phyloP scores from a whole-genome alignment of 495 filamentous ascomycete genomes.

The Neurospora sp. region DNA sequence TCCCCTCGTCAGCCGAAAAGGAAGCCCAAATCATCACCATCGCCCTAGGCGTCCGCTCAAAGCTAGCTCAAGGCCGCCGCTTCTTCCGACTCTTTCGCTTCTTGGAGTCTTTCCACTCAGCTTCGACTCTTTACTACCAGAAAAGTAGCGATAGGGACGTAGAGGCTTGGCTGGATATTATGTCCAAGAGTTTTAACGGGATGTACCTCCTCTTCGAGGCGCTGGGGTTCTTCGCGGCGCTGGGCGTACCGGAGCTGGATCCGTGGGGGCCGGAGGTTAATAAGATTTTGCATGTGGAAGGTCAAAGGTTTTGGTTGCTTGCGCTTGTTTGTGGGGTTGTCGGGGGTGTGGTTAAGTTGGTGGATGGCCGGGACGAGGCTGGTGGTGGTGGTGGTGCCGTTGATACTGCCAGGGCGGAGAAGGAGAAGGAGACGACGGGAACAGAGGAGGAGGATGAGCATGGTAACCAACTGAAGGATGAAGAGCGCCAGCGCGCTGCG shows the following conservation, averaged over 20 bases:
- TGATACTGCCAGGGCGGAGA: conserved; percentile 1
- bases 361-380: conserved; percentile 6
- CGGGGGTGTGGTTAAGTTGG: conserved; percentile 15
- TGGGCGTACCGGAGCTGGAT: conserved; percentile 39
- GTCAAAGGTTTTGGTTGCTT: conserved; percentile 57
- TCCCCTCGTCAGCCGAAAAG: not conserved
- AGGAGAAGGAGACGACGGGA: not conserved
- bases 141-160: no score
- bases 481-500: not conserved
- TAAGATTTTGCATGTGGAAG: conserved; percentile 33
- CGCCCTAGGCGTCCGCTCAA: conserved; percentile 19
- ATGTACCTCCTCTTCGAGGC: conserved; percentile 40
- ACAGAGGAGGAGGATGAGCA: conserved; percentile 1
- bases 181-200: conserved; percentile 32
- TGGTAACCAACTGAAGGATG: not conserved
- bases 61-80: conserved; percentile 36
- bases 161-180: conserved; percentile 33
- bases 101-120: conserved; percentile 47
- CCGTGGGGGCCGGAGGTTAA: conserved; percentile 15
- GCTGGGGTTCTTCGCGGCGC: conserved; percentile 27
- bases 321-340: conserved; percentile 31
- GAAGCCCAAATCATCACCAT: not conserved
- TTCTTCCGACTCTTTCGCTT: conserved; percentile 56
- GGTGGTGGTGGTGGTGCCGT: not conserved
- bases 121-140: conserved; percentile 23